Base-by-base conservation (phyloP, 2,329 filamentous ascomycete species). In the Pyrenophora tritici-repentis region DNA sequence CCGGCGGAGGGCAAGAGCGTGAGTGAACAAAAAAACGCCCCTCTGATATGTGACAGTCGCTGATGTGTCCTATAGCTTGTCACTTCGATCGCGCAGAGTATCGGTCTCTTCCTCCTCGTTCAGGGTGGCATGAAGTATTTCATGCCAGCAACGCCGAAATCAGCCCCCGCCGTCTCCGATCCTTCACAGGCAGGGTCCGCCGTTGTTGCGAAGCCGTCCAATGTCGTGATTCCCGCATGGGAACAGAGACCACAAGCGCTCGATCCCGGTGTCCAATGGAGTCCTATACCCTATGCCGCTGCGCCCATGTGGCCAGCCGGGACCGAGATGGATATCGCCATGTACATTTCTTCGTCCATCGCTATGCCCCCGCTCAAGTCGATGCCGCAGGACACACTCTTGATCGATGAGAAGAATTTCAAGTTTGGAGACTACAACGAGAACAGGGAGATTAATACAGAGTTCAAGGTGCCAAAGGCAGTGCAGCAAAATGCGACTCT, bases 401-500 rank as follows among this genome's bases (percentile, higher is more conserved):
- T 97, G 24, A 77, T 96, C 38, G 79, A 89, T 50, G 92, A 97
- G 79, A 89, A 86, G 73, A 81, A 82, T 56, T 97, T 96, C 74
- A 84, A 83, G 42, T 79, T 93, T 48, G 89, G 89, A 54, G 87
- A 95, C 74, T 91, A 81, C 69, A 87, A 85, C 50, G 91, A 97
- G 66, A 87, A 83, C 67, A 85, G 94, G 50, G 81, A 87, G 47
- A 82, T 92, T 50, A 86, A 93, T 61, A 89, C 89, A 6, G 86
- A 81, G 32, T 91, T 99, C 69, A 76, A 81, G 3, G 86, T 97
- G 3, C 93, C 94, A 2, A 79, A 81, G 55, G 81, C 84, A 35
- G 91, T 96, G 0, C 92, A 97, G 79, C 83, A 91, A 61, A 97
- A 97, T 71, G 91, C 90, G 29, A 97, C 93, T 1, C 82, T 99